A percentile compares a stretch with the other conserved stretches of the same genome.
Conservation (phyloP, 495 filamentous ascomycete species). For the Aspergillus biplanus region DNA sequence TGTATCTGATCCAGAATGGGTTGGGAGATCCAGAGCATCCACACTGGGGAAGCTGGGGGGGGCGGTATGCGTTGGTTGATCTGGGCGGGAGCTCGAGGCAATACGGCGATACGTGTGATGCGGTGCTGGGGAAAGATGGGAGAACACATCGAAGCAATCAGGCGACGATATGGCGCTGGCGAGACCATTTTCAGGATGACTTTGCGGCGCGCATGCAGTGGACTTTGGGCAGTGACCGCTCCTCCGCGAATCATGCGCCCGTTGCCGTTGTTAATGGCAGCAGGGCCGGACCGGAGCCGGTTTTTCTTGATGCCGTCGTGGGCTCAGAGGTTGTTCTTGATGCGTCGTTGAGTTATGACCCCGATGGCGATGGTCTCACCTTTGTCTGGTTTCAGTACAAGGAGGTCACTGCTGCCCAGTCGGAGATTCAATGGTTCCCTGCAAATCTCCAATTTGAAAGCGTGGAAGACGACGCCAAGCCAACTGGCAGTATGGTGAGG, state of each 20-base stretch:
- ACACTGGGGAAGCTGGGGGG: slow-evolving; percentile 45
- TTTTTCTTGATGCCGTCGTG: background rate
- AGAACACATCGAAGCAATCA: background rate
- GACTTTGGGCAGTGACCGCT: background rate
- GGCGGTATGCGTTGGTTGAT: slow-evolving; percentile 30
- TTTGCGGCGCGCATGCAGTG: slow-evolving; percentile 7
- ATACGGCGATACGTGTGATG: slow-evolving; percentile 6
- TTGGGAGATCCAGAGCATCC: slow-evolving; percentile 42
- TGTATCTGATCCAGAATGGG: slow-evolving; percentile 50
- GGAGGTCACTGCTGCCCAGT: background rate
- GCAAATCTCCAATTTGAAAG: background rate
- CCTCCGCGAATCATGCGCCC: background rate
- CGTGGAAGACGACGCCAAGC: background rate
- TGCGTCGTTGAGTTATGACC: background rate
- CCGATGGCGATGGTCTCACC: background rate
- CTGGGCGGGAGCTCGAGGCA: background rate
- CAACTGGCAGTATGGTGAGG: background rate
- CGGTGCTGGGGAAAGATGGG: background rate
- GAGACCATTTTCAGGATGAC: background rate
- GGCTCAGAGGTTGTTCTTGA: background rate
- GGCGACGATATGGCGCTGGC: background rate
- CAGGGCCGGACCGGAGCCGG: background rate
- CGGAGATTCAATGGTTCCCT: background rate
- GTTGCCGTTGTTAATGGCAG: background rate
- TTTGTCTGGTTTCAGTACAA: background rate